These are phyloP conservation scores for Tympanopsis confertula DNA, from an alignment of 2,329 filamentous ascomycete species.

Conservation along the genomic window DNA sequence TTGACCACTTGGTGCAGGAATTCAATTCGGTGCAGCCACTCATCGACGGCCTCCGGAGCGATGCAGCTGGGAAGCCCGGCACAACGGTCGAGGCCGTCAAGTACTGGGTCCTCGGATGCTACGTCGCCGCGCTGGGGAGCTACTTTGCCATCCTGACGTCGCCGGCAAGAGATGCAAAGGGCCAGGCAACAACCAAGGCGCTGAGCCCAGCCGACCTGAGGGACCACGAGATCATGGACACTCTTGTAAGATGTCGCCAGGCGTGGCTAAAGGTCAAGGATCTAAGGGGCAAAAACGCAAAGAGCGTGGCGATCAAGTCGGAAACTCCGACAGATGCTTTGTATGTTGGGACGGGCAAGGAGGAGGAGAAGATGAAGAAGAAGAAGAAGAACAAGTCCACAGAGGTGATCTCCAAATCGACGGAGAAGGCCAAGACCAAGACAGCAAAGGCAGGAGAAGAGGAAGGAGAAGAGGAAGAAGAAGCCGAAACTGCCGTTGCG, in stretches of 20 bases:
- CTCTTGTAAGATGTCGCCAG: slow-evolving; percentile 65
- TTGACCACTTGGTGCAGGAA: slow-evolving; percentile 74
- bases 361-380: slow-evolving; percentile 16
- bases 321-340: background rate
- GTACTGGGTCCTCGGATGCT: slow-evolving; percentile 71
- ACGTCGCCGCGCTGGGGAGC: slow-evolving; percentile 76
- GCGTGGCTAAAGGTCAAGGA: slow-evolving; percentile 68
- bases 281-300: too few relatives aligned
- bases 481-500: slow-evolving; percentile 59
- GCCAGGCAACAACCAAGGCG: slow-evolving; percentile 32
- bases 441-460: slow-evolving; percentile 36
- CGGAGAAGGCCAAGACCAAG: slow-evolving; percentile 25
- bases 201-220: slow-evolving; percentile 69
- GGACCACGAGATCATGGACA: slow-evolving; percentile 85
- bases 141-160: slow-evolving; percentile 93
- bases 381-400: slow-evolving; percentile 28
- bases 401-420: slow-evolving; percentile 10
- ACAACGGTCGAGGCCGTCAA: slow-evolving; percentile 56
- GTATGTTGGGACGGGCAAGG: slow-evolving; percentile 10
- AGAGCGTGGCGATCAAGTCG: background rate
- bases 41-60: slow-evolving; percentile 44
- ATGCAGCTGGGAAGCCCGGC: slow-evolving; percentile 37
- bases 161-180: slow-evolving; percentile 48
- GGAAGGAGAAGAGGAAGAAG: slow-evolving; percentile 36
- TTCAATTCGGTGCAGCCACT: slow-evolving; percentile 59